Conservation (phyloP, 2,329 filamentous ascomycete species). For the Celoporthe dispersa region DNA sequence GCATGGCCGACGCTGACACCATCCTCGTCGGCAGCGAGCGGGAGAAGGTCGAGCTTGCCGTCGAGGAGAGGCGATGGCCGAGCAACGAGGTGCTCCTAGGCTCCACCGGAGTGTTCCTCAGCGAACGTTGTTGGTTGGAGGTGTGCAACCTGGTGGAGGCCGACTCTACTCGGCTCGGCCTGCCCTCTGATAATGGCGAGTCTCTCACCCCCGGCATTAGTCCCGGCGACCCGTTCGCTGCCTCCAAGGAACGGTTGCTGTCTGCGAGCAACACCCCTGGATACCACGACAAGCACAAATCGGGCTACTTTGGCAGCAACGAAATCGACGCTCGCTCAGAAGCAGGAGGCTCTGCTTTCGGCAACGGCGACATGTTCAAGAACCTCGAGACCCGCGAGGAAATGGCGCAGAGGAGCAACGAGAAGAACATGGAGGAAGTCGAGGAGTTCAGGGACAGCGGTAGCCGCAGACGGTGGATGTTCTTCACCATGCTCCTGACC, state of each 20-base stretch:
- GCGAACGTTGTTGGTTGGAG: constrained; percentile 94
- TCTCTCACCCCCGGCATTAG: constrained; percentile 53
- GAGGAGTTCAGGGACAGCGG: constrained; percentile 79
- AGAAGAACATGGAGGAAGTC: constrained; percentile 87
- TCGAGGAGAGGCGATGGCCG: constrained; percentile 92
- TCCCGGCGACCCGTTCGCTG: constrained; percentile 63
- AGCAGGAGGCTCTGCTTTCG: constrained; percentile 87
- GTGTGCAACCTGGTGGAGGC: constrained; percentile 75
- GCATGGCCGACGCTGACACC: constrained; percentile 81
- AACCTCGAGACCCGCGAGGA: constrained; percentile 93
- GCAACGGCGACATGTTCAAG: constrained; percentile 96
- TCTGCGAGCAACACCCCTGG: constrained; percentile 58
- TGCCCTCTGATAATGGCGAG: constrained; percentile 65
- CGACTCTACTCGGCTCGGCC: constrained; percentile 56
- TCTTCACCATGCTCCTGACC: constrained; percentile 80
- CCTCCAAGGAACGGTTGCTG: constrained; percentile 64
- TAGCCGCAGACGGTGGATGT: constrained; percentile 89
- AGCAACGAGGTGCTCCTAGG: constrained; percentile 88
- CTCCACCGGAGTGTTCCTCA: constrained; percentile 92
- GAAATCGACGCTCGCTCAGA: constrained; percentile 88
- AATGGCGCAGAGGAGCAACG: constrained; percentile 93
- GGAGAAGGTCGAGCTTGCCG: constrained; percentile 88
- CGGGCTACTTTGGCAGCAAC: constrained; percentile 73
- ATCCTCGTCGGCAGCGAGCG: constrained; percentile 88
- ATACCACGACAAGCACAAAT: constrained; percentile 76